Percentiles rank a stretch among this genome's conserved stretches.
phyloP scores from a whole-genome alignment of 2,329 filamentous ascomycete species.

The Pseudopithomyces maydicus region DNA sequence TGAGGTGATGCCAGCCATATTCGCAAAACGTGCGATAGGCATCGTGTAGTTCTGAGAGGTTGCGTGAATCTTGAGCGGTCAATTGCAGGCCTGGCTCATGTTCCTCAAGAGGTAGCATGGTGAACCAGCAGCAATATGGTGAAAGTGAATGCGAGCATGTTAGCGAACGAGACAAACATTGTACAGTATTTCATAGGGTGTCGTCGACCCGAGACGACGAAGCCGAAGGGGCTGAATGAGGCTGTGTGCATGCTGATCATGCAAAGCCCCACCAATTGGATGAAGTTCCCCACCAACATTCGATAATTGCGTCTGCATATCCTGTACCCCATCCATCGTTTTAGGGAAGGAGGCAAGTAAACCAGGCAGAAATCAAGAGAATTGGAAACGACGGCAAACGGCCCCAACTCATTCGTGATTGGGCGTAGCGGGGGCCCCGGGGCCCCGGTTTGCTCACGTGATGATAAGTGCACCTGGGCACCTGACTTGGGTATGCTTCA shows the following conservation, averaged over 20 bases:
- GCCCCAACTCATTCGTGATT: too few relatives aligned
- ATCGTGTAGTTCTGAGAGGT: conserved; percentile 4
- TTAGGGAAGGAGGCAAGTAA: too few relatives aligned
- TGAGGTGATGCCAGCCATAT: conserved; percentile 10
- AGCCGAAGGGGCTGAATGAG: background rate
- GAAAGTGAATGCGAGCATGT: background rate
- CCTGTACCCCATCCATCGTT: too few relatives aligned
- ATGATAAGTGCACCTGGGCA: too few relatives aligned
- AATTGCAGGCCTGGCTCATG: background rate
- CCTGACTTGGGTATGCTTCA: too few relatives aligned
- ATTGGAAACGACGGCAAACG: too few relatives aligned
- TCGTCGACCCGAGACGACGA: background rate
- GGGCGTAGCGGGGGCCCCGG: too few relatives aligned
- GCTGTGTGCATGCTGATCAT: conserved; percentile 5
- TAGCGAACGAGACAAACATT: background rate
- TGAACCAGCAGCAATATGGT: background rate
- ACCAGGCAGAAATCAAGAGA: too few relatives aligned
- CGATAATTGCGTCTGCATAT: too few relatives aligned
- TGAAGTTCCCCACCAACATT: too few relatives aligned
- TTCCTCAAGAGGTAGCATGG: background rate
- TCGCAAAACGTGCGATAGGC: conserved; percentile 12
- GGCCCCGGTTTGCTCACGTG: too few relatives aligned
- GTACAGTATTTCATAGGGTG: background rate
- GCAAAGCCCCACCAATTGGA: background rate
- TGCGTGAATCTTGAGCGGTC: background rate